Conservation (phyloP, 345 rosid species). For the Rubroshorea leprosula region DNA sequence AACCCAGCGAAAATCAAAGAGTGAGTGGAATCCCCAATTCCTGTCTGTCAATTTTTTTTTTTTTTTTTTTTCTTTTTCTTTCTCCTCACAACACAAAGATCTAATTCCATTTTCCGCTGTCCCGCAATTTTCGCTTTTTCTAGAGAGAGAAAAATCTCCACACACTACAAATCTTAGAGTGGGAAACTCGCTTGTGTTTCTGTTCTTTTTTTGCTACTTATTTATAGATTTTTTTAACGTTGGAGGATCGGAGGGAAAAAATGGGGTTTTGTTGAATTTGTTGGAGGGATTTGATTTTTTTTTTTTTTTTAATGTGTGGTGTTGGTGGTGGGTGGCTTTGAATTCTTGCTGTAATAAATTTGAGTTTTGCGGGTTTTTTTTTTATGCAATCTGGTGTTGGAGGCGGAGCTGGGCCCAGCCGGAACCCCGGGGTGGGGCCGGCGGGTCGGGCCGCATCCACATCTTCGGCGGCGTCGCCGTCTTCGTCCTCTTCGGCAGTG, state of each 20-base stretch:
- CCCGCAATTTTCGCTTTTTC: constrained; percentile 42
- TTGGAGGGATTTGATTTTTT: constrained; percentile 46
- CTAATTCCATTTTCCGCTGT: constrained; percentile 26
- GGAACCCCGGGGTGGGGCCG: constrained; percentile 50
- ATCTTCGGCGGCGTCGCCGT: constrained; percentile 90
- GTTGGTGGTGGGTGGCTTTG: neutral
- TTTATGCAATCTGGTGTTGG: constrained; percentile 79
- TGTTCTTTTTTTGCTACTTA: constrained; percentile 4
- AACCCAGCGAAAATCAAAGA: constrained; percentile 10
- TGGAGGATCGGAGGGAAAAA: constrained; percentile 55
- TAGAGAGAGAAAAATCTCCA: constrained; percentile 27
- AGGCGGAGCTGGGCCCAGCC: constrained; percentile 76
- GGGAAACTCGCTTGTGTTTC: constrained; percentile 12
- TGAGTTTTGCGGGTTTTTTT: constrained; percentile 14
- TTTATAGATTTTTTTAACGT: constrained; percentile 38
- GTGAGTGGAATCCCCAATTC: constrained; percentile 37
- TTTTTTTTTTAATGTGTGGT: constrained; percentile 7
- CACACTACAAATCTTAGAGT: constrained; percentile 21
- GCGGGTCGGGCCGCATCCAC: constrained; percentile 81
- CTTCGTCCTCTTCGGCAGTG: constrained; percentile 92
- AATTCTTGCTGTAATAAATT: constrained; percentile 14
- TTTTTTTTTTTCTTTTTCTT: constrained; percentile 22
- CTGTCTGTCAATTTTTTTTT: constrained; percentile 28
- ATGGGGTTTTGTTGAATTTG: constrained; percentile 18
- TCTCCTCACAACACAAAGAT: constrained; percentile 33